phyloP scores from a whole-genome alignment of 345 rosid species.

The Populus tremula region DNA sequence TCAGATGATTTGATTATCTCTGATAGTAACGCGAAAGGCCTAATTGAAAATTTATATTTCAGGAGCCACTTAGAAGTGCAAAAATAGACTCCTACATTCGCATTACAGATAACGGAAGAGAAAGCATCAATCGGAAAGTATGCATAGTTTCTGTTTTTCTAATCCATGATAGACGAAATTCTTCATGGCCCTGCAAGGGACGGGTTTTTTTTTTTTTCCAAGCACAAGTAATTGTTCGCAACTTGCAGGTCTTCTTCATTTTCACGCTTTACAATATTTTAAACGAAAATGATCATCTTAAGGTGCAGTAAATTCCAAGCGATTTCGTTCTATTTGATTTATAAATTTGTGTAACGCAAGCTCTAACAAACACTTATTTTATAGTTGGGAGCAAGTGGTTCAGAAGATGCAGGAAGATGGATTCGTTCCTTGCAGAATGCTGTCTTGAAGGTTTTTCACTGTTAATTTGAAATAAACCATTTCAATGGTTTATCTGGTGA shows the following conservation, averaged over 20 bases:
- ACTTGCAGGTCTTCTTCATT: slow-evolving; percentile 71
- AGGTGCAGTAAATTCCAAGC: slow-evolving; percentile 39
- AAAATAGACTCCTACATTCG: slow-evolving; percentile 66
- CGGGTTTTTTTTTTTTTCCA: neutral
- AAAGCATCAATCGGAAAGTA: slow-evolving; percentile 81
- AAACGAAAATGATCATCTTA: slow-evolving; percentile 70
- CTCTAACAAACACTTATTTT: slow-evolving; percentile 6
- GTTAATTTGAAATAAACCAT: neutral
- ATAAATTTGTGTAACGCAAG: neutral
- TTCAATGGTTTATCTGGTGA: neutral
- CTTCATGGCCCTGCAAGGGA: neutral
- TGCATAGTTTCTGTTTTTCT: slow-evolving; percentile 3
- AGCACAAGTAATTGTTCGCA: slow-evolving; percentile 18
- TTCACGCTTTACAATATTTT: slow-evolving; percentile 74
- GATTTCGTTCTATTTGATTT: neutral
- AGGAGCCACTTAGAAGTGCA: slow-evolving; percentile 78
- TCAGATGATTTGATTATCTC: neutral
- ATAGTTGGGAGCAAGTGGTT: slow-evolving; percentile 88
- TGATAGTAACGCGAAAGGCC: neutral
- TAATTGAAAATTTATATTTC: slow-evolving; percentile 19
- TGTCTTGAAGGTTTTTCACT: slow-evolving; percentile 58
- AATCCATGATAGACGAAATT: neutral
- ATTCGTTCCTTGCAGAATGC: slow-evolving; percentile 64
- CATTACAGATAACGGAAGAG: slow-evolving; percentile 90
- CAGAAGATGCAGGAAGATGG: slow-evolving; percentile 96